phyloP scores from a whole-genome alignment of 78 protist species.

The Protostelium mycophagum region DNA sequence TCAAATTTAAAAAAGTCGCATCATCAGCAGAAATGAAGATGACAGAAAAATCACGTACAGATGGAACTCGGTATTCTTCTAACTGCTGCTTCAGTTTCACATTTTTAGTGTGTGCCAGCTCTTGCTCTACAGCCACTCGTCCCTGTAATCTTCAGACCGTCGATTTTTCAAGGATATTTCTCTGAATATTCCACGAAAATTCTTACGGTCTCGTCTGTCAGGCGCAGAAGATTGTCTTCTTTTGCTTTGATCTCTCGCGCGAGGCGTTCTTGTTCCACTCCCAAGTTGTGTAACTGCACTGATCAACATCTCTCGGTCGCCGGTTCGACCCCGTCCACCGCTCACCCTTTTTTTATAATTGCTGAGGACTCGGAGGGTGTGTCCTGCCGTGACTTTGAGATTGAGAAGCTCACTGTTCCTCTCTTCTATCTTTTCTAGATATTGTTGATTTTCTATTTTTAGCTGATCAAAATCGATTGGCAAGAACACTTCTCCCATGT shows the following conservation, averaged over 20 bases:
- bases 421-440: constrained; percentile 63
- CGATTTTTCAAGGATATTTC: not conserved
- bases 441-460: constrained; percentile 80
- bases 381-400: constrained; percentile 66
- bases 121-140: constrained; percentile 17
- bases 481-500: constrained; percentile 62
- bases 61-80: constrained; percentile 39
- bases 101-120: constrained; percentile 13
- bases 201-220: constrained; percentile 4
- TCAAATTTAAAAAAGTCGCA: too few species aligned
- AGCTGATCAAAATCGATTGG: constrained; percentile 82
- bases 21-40: not conserved
- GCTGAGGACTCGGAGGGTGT: not conserved
- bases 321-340: not conserved
- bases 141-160: not conserved
- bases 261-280: not conserved
- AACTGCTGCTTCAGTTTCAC: constrained; percentile 8
- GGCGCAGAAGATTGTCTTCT: not conserved
- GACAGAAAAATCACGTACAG: not conserved
- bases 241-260: not conserved
- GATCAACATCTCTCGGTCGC: too few species aligned
- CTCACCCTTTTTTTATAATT: not conserved
- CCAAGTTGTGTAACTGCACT: constrained; percentile 4
- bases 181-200: not conserved
- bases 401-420: constrained; percentile 62